A percentile compares a stretch with the other conserved stretches of the same genome.
phyloP scores from a whole-genome alignment of 805 yeast species.

The Saccharomycopsis guyanensis region DNA sequence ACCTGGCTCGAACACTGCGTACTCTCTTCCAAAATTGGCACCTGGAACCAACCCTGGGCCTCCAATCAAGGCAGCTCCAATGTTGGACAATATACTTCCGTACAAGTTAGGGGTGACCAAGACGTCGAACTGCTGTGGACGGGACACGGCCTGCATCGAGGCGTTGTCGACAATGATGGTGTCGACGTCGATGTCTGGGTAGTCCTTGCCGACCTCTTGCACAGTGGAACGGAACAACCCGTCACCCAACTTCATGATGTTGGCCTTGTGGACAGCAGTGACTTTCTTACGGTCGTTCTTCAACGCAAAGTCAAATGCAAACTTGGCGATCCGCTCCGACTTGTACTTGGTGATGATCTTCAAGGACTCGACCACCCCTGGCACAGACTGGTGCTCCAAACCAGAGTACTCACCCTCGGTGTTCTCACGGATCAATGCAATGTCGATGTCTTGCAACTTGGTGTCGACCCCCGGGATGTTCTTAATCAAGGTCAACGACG shows the following conservation, averaged over 20 bases:
- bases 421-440: constrained; percentile 95
- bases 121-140: constrained; percentile 97
- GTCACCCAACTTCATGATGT: constrained; percentile 97
- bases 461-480: constrained; percentile 91
- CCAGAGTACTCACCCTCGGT: constrained; percentile 99
- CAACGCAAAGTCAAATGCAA: constrained; percentile 92
- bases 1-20: constrained; percentile 98
- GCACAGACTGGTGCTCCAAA: constrained; percentile 93
- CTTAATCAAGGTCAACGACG: constrained; percentile 89
- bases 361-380: constrained; percentile 95
- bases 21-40: constrained; percentile 95
- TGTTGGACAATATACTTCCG: constrained; percentile 95
- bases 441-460: constrained; percentile 80
- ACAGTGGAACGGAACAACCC: constrained; percentile 95
- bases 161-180: constrained; percentile 98
- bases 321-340: constrained; percentile 95
- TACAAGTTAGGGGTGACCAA: constrained; percentile 96
- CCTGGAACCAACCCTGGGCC: constrained; percentile 99
- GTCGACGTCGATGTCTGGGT: constrained; percentile 73
- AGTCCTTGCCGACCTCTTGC: constrained; percentile 78
- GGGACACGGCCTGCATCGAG: constrained; percentile 97
- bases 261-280: constrained; percentile 97
- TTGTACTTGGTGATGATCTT: constrained; percentile 91
- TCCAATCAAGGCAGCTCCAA: constrained; percentile 91
- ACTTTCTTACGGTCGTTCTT: constrained; percentile 88